Evolutionary conservation across 345 rosid species (phyloP), one percentile per base, ranked within the genome.

Genomic region (Corymbia maculata): DNA sequence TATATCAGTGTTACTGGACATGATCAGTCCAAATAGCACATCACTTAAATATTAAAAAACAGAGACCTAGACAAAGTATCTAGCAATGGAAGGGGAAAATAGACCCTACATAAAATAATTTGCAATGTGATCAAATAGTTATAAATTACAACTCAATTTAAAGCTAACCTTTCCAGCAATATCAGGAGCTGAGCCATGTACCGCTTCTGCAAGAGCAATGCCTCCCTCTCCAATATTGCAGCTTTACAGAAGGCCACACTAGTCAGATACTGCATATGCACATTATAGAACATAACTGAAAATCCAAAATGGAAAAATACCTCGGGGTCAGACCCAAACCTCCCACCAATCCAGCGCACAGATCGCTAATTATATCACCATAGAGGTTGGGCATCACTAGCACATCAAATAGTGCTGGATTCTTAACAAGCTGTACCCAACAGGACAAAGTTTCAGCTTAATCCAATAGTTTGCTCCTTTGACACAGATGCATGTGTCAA

Each of bases 111-210:
- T 51, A 66, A 79, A 32, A 87, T 84, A 88, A 66, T 79, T 87
- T 66, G 44, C 59, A 87, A 61, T 4, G 47, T 22, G n/a, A 52
- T 21, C 49, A 61, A 86, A 52, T 42, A 16, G 30, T 51, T 52
- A 79, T 22, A 30, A 52, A 52, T 11, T 19, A 80, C 79, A 55
- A 26, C 51, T 45, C 80, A 8, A 45, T 75, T 42, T 32, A 86
- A 88, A 90, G 91, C 95, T 85, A 91, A 98, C 99, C 95, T 96
- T 98, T 88, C 99, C 99, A 57, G 99, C 99, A 86, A 98, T 98
- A 93, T 98, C 99, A 91, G 99, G 99, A 52, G 99, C 99, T 86
- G 99, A 98, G 86, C 99, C 99, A 88, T 98, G 99, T 15, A 98
- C 99, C 88, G 99, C 99, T 94, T 98, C 99, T 85, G 99, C 99